Conservation (phyloP, 2,329 filamentous ascomycete species). For the Penicillium sp. region DNA sequence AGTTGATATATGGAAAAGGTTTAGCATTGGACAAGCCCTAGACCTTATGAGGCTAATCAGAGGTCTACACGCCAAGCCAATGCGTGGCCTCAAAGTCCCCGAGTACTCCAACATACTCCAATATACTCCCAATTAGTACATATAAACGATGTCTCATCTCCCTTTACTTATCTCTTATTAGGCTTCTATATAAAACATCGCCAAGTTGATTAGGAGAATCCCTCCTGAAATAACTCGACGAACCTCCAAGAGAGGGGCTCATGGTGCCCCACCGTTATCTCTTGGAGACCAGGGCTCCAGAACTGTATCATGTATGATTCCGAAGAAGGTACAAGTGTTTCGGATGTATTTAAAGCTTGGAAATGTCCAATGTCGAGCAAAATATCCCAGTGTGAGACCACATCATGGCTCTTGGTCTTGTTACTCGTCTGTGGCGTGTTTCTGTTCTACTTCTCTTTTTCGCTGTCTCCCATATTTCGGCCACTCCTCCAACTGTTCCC, state of each 20-base stretch:
- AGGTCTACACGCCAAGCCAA: background rate
- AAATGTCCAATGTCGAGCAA: background rate
- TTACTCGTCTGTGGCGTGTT: background rate
- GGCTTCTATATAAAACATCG: background rate
- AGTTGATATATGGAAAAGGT: too few relatives aligned
- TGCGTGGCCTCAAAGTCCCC: background rate
- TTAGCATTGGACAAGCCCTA: too few relatives aligned
- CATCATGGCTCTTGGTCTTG: background rate
- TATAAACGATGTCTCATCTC: background rate
- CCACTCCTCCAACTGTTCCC: constrained; percentile 2
- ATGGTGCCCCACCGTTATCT: background rate
- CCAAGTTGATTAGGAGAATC: background rate
- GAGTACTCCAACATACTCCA: too few relatives aligned
- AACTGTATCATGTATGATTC: background rate
- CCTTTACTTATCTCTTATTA: background rate
- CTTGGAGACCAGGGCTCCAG: background rate
- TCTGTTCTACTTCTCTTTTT: background rate
- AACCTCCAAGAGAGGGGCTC: background rate
- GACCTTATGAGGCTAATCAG: too few relatives aligned
- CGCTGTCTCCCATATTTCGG: background rate
- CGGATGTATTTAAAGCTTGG: background rate
- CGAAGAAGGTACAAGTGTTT: background rate
- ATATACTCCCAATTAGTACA: background rate
- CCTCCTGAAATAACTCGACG: background rate
- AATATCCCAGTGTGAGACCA: background rate